Percentiles rank a stretch among this genome's conserved stretches.
Evolutionary conservation across 2,329 filamentous ascomycete species (phyloP).

Genomic region (Claviceps sp.): DNA sequence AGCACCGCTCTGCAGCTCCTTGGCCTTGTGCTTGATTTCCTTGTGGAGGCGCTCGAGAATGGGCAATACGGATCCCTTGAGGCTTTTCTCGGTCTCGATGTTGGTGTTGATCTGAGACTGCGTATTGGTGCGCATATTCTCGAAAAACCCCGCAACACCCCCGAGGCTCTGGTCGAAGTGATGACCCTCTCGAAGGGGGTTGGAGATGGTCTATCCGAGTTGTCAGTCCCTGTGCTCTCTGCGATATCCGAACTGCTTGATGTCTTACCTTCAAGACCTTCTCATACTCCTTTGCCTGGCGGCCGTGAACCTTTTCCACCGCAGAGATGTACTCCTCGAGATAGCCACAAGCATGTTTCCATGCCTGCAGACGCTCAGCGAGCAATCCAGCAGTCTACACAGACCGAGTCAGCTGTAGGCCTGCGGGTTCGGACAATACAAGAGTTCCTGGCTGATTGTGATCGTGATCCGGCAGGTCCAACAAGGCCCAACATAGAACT

Average conservation of each 20-base stretch:
- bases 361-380: conserved; percentile 77
- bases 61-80: conserved; percentile 76
- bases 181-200: conserved; percentile 75
- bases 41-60: conserved; percentile 83
- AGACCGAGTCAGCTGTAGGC: too few species aligned
- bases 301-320: conserved; percentile 74
- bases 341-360: conserved; percentile 88
- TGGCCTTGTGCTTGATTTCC: conserved; percentile 93
- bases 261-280: conserved; percentile 63
- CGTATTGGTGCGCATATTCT: conserved; percentile 87
- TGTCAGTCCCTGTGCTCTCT: neutral
- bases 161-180: conserved; percentile 89
- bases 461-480: too few species aligned
- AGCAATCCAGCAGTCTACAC: conserved; percentile 63
- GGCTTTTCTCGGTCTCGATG: conserved; percentile 76
- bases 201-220: conserved; percentile 56
- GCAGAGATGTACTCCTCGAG: conserved; percentile 80
- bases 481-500: conserved; percentile 12
- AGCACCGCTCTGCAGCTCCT: conserved; percentile 72
- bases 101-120: conserved; percentile 84
- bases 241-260: too few species aligned
- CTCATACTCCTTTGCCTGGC: conserved; percentile 88
- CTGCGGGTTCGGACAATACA: too few species aligned
- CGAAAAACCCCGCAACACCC: conserved; percentile 79
- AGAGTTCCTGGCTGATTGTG: too few species aligned